Base-by-base conservation (phyloP, 2,329 filamentous ascomycete genomes). In the Chalara sp. region DNA sequence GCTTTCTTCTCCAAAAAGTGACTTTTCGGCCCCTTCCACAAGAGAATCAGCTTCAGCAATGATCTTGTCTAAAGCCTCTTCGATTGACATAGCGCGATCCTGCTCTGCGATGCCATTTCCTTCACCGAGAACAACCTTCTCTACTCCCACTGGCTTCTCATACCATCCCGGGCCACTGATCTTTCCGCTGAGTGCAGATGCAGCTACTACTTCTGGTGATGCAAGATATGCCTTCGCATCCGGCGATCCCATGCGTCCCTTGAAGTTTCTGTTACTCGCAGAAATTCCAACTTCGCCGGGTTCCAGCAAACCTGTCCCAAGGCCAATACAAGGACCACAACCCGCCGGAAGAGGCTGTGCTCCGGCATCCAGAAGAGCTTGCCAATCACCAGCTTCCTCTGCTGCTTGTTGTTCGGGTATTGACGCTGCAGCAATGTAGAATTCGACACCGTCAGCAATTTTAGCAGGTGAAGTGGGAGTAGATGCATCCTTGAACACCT, bases 361-460 rank as follows among this genome's bases (percentile, higher is more conserved):
- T n/a, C 90, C 91, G 13, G 90, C 89, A 6, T 89, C 84, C 1
- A 95, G 65, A 13, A 96, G 75, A 2, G 79, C 72, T 67, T 95
- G 86, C 92, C 91, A 97, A 67, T 92, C 87, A 7, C 92, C 91
- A 0, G 80, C 75, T 50, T 84, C 85, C 67, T 96, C 89, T 1
- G 92, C 87, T 1, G 79, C 75, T 51, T 80, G 68, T 66, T 96
- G 90, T 66, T 96, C 91, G 0, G 79, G 74, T 0, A 81, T 63
- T 0, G 91, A 96, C 1, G 92, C 92, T 0, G 92, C 90, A 0
- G 91, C 87, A 55, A 97, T 87, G 69, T 96, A 96, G 63, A 96
- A 84, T 50, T 90, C 78, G 40, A 96, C 90, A 31, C 85, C 81
- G 0, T 80, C 72, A 0, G 87, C 83, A 52, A 96, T 77, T 70